phyloP scores from a whole-genome alignment of 129 eudicot genomes.

The Oenanthe sinensis region DNA sequence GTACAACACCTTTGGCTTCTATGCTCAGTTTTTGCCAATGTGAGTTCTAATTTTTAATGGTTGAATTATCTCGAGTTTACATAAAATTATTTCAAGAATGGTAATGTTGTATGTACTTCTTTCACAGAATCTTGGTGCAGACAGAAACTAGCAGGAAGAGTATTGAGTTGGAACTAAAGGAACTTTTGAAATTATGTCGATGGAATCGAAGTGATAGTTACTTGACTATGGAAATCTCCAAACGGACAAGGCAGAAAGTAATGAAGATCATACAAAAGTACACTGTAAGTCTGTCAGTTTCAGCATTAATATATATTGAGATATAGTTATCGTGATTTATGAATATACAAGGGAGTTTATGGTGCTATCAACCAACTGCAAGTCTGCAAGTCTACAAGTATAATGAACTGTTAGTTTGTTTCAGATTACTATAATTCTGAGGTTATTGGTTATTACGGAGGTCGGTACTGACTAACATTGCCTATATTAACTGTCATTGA shows the following conservation, averaged over 20 bases:
- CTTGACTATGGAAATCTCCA: slow-evolving; percentile 54
- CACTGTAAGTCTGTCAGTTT: slow-evolving; percentile 43
- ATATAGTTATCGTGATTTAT: not conserved
- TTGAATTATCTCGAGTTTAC: not conserved
- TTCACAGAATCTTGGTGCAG: slow-evolving; percentile 48
- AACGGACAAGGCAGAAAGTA: slow-evolving; percentile 57
- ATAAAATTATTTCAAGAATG: not conserved
- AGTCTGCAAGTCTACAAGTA: too few species aligned
- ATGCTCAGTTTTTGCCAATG: slow-evolving; percentile 70
- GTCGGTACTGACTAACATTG: not conserved
- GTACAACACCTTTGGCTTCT: slow-evolving; percentile 81
- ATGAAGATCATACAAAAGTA: slow-evolving; percentile 66
- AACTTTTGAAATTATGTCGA: slow-evolving; percentile 46
- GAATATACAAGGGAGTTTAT: not conserved
- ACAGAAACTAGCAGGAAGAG: slow-evolving; percentile 42
- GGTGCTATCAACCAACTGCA: too few species aligned
- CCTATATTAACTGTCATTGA: not conserved
- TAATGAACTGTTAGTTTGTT: not conserved
- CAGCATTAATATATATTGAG: not conserved
- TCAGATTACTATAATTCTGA: not conserved
- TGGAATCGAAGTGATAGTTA: slow-evolving; percentile 64
- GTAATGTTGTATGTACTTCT: not conserved
- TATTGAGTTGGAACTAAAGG: slow-evolving; percentile 58
- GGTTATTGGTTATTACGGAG: not conserved
- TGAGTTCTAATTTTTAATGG: slow-evolving; percentile 12